Conservation (phyloP, 192 early-diverging fungal species). For the Powellomyces hirtus region DNA sequence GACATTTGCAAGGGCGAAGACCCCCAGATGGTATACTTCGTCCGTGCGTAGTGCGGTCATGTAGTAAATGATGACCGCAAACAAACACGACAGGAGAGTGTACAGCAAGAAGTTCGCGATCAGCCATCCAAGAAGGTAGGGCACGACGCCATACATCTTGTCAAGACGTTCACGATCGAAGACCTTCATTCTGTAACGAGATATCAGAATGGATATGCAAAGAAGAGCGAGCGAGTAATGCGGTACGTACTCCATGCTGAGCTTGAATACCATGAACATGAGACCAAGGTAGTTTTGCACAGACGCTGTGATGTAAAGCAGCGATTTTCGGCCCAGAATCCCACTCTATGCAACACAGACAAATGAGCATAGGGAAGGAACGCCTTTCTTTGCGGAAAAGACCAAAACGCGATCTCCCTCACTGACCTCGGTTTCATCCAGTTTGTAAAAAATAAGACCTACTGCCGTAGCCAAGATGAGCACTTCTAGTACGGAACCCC, state of each 20-base stretch:
- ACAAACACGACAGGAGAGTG: conserved; percentile 23
- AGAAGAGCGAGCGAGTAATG: background rate
- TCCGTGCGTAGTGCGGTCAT: conserved; percentile 44
- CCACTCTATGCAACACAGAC: conserved; percentile 2
- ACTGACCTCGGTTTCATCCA: conserved; percentile 34
- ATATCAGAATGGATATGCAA: background rate
- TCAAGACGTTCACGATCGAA: conserved; percentile 50
- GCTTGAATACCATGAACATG: conserved; percentile 47
- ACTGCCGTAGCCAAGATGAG: conserved; percentile 32
- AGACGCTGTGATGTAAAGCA: conserved; percentile 31
- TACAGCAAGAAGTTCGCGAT: conserved; percentile 38
- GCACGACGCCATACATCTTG: conserved; percentile 47
- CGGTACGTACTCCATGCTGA: conserved; percentile 33
- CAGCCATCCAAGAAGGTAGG: conserved; percentile 42
- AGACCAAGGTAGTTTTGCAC: conserved; percentile 44
- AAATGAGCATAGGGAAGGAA: background rate
- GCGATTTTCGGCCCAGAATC: conserved; percentile 33
- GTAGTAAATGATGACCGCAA: conserved; percentile 41
- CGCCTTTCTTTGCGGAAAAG: no score
- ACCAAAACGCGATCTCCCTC: background rate
- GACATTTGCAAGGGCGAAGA: conserved; percentile 25
- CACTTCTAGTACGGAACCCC: conserved; percentile 43
- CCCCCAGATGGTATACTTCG: conserved; percentile 34
- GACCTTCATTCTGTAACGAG: conserved; percentile 36
- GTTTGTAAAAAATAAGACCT: conserved; percentile 41